A percentile compares a stretch with the other conserved stretches of the same genome.
Evolutionary conservation across 371 early-diverging fungal genomes (phyloP).

Genomic region (Synchytrium microbalum): DNA sequence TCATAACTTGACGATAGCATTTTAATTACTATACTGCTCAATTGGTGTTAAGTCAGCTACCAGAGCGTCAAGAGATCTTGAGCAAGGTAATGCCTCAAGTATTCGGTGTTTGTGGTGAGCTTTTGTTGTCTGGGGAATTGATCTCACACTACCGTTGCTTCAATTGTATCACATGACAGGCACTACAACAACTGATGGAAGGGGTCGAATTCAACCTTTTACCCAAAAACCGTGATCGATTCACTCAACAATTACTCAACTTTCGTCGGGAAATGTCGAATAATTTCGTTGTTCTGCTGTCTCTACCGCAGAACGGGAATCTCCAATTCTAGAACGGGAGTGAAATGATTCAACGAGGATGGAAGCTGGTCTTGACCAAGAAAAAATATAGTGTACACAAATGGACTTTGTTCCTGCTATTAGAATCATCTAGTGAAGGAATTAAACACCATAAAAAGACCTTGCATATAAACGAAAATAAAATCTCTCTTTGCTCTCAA

Average conservation of each 20-base stretch:
- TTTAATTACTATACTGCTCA: slow-evolving; percentile 55
- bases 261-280: slow-evolving; percentile 48
- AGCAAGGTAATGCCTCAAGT: slow-evolving; percentile 37
- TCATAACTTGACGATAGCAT: slow-evolving; percentile 30
- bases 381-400: too few species aligned
- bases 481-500: too few species aligned
- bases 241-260: slow-evolving; percentile 65
- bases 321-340: too few species aligned
- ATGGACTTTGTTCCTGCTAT: too few species aligned
- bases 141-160: background rate
- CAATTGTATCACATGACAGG: slow-evolving; percentile 18
- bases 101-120: background rate
- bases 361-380: too few species aligned
- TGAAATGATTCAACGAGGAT: too few species aligned
- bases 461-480: too few species aligned
- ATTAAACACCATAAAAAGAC: too few species aligned
- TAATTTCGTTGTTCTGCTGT: background rate
- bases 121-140: background rate
- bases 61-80: slow-evolving; percentile 59
- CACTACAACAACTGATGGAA: slow-evolving; percentile 53
- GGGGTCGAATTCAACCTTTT: slow-evolving; percentile 56
- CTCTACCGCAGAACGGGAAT: background rate
- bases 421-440: too few species aligned
- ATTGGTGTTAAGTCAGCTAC: slow-evolving; percentile 62
- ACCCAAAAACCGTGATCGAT: slow-evolving; percentile 64